These are phyloP conservation scores for Fonsecaea pedrosoi DNA, from an alignment of 2,329 filamentous ascomycete genomes.

Conservation along the genomic window DNA sequence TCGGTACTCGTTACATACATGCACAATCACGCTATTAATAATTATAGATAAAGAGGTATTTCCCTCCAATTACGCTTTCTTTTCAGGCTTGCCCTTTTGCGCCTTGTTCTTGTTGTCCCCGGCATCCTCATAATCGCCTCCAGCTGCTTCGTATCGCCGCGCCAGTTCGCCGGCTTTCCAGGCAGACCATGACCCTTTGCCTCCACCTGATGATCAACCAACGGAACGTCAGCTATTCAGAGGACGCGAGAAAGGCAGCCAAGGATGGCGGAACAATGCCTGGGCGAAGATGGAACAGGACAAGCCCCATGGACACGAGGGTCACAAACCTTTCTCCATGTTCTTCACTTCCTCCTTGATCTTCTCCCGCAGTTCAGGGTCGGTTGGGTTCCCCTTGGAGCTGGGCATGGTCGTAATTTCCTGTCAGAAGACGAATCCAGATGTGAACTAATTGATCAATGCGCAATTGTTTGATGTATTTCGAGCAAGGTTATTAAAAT, in stretches of 20 bases:
- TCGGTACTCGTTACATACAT: background rate
- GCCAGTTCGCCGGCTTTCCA: slow-evolving; percentile 40
- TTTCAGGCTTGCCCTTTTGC: slow-evolving; percentile 38
- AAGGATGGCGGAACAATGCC: background rate
- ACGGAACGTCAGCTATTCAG: background rate
- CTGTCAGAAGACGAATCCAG: background rate
- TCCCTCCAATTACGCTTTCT: slow-evolving; percentile 26
- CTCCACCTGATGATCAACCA: slow-evolving; percentile 27
- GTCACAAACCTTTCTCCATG: slow-evolving; percentile 33
- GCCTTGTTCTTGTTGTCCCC: slow-evolving; percentile 39
- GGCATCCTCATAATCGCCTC: slow-evolving; percentile 37
- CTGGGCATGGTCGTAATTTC: slow-evolving; percentile 32
- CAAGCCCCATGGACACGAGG: background rate
- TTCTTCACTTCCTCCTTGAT: slow-evolving; percentile 40
- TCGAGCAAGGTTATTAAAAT: background rate
- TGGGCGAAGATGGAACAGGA: background rate
- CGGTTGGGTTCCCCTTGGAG: slow-evolving; percentile 36
- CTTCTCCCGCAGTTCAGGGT: slow-evolving; percentile 39
- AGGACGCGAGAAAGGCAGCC: background rate
- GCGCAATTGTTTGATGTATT: background rate
- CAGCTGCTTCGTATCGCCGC: slow-evolving; percentile 34
- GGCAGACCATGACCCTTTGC: slow-evolving; percentile 38
- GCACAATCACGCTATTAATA: too few species aligned
- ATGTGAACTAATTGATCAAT: background rate
- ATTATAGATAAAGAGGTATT: background rate